Evolutionary conservation across 2,329 filamentous ascomycete genomes (phyloP).

Genomic region (Parafenestella ontariensis): DNA sequence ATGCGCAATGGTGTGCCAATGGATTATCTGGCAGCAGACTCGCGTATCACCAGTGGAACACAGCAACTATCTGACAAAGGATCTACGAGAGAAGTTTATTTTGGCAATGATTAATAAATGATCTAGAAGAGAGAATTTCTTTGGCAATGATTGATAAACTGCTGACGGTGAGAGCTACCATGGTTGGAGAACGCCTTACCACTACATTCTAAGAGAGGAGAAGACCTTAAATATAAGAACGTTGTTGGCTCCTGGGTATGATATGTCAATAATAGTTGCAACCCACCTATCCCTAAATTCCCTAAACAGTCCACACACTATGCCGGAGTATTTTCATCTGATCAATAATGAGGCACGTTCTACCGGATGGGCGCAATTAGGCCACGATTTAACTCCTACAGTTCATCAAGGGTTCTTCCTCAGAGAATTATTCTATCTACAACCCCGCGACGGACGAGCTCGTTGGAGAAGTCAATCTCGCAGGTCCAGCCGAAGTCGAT

Average conservation of each 20-base stretch:
- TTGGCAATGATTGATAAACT: too few species aligned
- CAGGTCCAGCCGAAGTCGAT: slow-evolving; percentile 19
- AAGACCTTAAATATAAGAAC: not conserved
- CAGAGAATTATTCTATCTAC: slow-evolving; percentile 18
- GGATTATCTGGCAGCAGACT: not conserved
- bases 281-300: not conserved
- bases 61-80: not conserved
- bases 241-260: not conserved
- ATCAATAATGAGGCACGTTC: not conserved
- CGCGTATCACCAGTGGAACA: not conserved
- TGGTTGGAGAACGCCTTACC: too few species aligned
- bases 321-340: not conserved
- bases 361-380: not conserved
- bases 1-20: too few species aligned
- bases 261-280: not conserved
- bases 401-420: slow-evolving; percentile 20
- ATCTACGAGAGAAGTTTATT: too few species aligned
- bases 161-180: too few species aligned
- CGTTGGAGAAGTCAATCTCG: slow-evolving; percentile 19
- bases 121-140: too few species aligned
- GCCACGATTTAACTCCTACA: not conserved
- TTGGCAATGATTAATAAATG: too few species aligned
- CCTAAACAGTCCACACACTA: not conserved
- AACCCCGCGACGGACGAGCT: slow-evolving; percentile 22
- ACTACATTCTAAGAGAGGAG: not conserved